These are phyloP conservation scores for Narthecium ossifragum DNA, from an alignment of 106 monocot species.

Conservation along the genomic window DNA sequence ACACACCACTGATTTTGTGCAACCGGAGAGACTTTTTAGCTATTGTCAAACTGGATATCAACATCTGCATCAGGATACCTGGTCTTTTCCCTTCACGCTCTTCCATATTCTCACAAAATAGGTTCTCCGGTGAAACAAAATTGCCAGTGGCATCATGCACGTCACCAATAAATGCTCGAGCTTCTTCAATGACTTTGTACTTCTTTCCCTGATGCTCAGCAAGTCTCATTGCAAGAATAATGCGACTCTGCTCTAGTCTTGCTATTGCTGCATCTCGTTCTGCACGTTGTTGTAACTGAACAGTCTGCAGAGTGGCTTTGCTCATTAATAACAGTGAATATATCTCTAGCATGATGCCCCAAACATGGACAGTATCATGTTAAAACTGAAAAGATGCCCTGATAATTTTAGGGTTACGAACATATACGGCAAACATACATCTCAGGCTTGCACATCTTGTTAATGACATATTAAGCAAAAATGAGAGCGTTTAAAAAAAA, in stretches of 20 bases:
- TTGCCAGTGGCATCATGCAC: constrained; percentile 21
- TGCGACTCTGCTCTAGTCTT: constrained; percentile 76
- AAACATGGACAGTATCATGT: too few relatives aligned
- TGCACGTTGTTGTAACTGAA: constrained; percentile 79
- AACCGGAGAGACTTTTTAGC: constrained; percentile 45
- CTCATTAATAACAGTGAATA: too few relatives aligned
- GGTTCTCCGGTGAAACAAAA: constrained; percentile 43
- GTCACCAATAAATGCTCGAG: constrained; percentile 71
- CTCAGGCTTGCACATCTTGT: too few relatives aligned
- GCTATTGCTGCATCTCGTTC: constrained; percentile 85
- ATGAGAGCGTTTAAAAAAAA: too few relatives aligned
- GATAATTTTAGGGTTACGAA: too few relatives aligned
- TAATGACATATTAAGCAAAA: too few relatives aligned
- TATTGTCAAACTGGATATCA: constrained; percentile 45
- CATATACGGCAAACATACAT: too few relatives aligned
- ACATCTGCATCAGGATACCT: constrained; percentile 31
- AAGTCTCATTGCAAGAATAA: constrained; percentile 78
- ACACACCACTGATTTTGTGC: constrained; percentile 29
- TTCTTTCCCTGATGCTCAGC: constrained; percentile 83
- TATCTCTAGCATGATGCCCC: too few relatives aligned
- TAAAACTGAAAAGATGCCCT: too few relatives aligned
- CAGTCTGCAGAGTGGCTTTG: constrained; percentile 68
- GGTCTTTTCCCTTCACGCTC: constrained; percentile 11
- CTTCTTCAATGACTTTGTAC: constrained; percentile 90
- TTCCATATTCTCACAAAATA: constrained; percentile 19